Evolutionary conservation across 2,329 filamentous ascomycete species (phyloP), one percentile per base, ranked within the genome.

Genomic region (Aspergillus brasiliensis): DNA sequence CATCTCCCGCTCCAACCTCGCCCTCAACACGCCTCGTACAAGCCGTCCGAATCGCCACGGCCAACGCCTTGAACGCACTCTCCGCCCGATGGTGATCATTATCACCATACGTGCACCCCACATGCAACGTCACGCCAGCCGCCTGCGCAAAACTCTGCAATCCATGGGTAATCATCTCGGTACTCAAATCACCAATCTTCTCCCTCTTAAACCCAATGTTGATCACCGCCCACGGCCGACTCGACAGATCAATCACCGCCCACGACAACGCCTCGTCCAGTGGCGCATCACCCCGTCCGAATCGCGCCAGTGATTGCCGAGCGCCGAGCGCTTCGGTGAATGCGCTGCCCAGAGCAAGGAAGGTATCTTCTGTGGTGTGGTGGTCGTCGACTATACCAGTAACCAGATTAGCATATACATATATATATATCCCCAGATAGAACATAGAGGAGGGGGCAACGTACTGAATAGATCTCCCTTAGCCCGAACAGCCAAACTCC

Each of bases 1-100:
- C 88, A 82, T 99, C 95, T 2, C 92, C 92, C 78, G 96, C 92
- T 74, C 90, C 92, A 49, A 88, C 86, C 51, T 97, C 89, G 10
- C 91, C 92, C 44, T 86, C 85, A 31, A 94, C 87, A 68, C 86
- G 84, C 68, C 87, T 84, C 53, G 85, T 84, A 51, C 88, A 94
- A 8, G 95, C 95, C 76, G 85, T 85, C 69, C 89, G 84, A 57
- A 96, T 84, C 7, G 95, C 95, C 47, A 97, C 87, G 0, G 95
- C 95, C 67, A 98, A 78, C 49, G 95, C 95, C 85, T 99, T 99
- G 80, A 99, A 97, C 15, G 94, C 95, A 75, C 91, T 95, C 85
- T 98, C 95, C 8, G 95, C 93, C 60, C 93, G 84, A 81, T 98
- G 95, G 78, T 98, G 95, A 79, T 98, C 95, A 78, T 98, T 99